Evolutionary conservation across 2,329 filamentous ascomycete genomes (phyloP), one percentile per base, ranked within the genome.

Genomic region (Aspergillus ustus): DNA sequence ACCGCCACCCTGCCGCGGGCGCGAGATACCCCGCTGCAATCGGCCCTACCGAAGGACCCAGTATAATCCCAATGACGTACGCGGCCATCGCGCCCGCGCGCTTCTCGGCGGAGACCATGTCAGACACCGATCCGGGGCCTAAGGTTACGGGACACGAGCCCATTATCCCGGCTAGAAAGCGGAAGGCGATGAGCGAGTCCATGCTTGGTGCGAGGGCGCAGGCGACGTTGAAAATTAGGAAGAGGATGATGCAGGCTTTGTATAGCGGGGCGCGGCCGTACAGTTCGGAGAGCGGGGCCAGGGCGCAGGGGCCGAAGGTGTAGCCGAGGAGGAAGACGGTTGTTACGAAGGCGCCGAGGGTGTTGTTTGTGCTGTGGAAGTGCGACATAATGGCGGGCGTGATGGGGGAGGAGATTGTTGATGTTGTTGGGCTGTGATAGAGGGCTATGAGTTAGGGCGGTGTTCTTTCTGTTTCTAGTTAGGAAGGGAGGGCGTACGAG

Each of bases 91-190:
- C 84, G 4, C 78, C 75, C 15, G 84, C 86, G 40, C 87, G 81
- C 65, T 85, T 80, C 67, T 87, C 83, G 52, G 83, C 81, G 0
- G 73, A 69, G 25, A 90, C 81, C 74, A 91, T 80, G 71, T 91
- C 89, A 29, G 86, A 84, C 37, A 91, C 86, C 2, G 85, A 85
- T 20, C 88, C 88, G 40, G 86, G 86, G 7, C 88, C 89, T 66
- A 89, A 87, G 0, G 88, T 89, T 7, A 91, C 72, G 0, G 87
- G 84, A 28, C 82, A 83, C 3, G 83, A 84, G 43, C 89, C 89
- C 52, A 87, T 87, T 15, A 85, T 74, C 11, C 89, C 90, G 4
- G 84, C 82, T 3, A 90, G 67, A 64, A 90, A 84, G 2, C 88
- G 84, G 67, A 89, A 90, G 2, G 82, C 80, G 31, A 89, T 82